These are phyloP conservation scores for Penicillium aurantiogriseum DNA, from an alignment of 2,329 filamentous ascomycete genomes.

Conservation along the genomic window DNA sequence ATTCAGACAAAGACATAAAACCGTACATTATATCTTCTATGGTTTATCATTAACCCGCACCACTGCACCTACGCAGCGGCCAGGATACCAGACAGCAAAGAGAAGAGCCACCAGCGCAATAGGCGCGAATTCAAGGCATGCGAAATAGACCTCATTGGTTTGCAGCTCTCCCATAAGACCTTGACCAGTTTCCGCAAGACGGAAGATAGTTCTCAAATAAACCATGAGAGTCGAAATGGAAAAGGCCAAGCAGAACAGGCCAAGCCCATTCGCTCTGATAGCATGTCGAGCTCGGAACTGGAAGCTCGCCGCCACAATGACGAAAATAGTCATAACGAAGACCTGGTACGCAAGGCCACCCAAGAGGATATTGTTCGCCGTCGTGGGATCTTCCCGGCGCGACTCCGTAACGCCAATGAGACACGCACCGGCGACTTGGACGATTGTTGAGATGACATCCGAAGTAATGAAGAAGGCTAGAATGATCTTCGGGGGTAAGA, in stretches of 20 bases:
- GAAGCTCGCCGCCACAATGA: neutral
- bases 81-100: constrained; percentile 15
- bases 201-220: constrained; percentile 18
- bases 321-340: neutral
- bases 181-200: constrained; percentile 15
- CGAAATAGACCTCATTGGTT: constrained; percentile 15
- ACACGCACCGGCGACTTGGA: constrained; percentile 15
- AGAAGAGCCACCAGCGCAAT: constrained; percentile 16
- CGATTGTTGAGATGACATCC: constrained; percentile 17
- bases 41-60: neutral
- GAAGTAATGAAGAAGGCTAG: constrained; percentile 19
- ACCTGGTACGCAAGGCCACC: constrained; percentile 2
- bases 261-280: neutral
- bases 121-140: constrained; percentile 19
- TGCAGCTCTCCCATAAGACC: constrained; percentile 15
- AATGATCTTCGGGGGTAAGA: constrained; percentile 12
- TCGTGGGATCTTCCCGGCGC: neutral
- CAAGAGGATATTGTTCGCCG: neutral
- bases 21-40: neutral
- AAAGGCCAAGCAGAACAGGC: constrained; percentile 2
- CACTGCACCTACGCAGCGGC: constrained; percentile 6
- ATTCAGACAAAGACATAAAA: neutral
- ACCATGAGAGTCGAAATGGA: constrained; percentile 16
- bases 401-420: constrained; percentile 15
- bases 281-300: neutral